Base-by-base conservation (phyloP, 495 filamentous ascomycete species). In the Penicillium dipodomyicola region DNA sequence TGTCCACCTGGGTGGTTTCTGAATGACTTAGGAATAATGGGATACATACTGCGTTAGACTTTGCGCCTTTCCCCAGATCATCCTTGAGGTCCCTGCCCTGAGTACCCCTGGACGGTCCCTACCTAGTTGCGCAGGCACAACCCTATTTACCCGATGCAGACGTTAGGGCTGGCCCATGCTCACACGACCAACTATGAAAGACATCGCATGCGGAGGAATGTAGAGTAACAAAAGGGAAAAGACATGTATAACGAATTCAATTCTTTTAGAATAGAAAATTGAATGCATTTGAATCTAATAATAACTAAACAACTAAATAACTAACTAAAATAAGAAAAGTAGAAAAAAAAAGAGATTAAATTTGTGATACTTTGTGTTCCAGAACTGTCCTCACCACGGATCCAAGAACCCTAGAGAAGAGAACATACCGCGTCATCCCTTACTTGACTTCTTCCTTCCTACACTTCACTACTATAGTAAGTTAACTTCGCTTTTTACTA, bases 381-480 rank as follows among this genome's bases (percentile, higher is more conserved):
- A 52, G 23, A 52, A 40, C 7, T 52, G 33, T 25, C 25, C 23
- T 42, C 33, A 41, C 33, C 39, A 42, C 50, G 50, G 35, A 40
- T 20, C 45, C 33, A 9, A 48, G 27, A 48, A 49, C 47, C 29
- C 35, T 32, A 33, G n/a, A 33, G 17, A 41, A 20, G 17, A 41
- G 39, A 60, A 49, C 65, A 68, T 68, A 67, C 65, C 65, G 65
- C 54, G 45, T 48, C 64, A 67, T 68, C 66, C 66, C 66, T 68
- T 68, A 54, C 60, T 61, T 61, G 65, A 56, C 59, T 30, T 61
- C 56, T 64, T 54, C 43, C 55, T 44, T 60, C 49, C 55, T 43
- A 48, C 42, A 48, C 49, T 59, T 48, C 51, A 54, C 37, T 43
- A 11, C 30, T 41, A 37, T 22, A 44, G 42, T 54, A 37, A 54